Evolutionary conservation across 345 rosid species (phyloP).

Genomic region (Gossypium rotundifolium): DNA sequence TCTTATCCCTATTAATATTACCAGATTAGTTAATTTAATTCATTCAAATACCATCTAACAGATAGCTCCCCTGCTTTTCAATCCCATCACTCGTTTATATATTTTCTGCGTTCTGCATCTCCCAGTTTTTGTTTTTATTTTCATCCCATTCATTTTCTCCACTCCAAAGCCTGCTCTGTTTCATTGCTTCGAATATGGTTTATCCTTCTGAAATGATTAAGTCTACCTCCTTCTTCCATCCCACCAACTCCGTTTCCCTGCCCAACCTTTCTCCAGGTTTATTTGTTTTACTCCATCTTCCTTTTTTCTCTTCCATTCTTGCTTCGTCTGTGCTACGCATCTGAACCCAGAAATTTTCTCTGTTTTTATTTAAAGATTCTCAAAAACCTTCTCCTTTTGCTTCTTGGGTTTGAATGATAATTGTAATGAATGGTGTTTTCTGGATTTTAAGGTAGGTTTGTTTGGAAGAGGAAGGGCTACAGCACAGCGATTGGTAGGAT

Average conservation of each 20-base stretch:
- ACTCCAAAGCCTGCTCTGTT: background rate
- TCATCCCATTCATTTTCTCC: background rate
- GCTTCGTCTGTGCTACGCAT: background rate
- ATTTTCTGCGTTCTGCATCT: too few species aligned
- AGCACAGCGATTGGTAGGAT: conserved; percentile 37
- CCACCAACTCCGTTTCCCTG: conserved; percentile 42
- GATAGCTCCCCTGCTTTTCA: too few species aligned
- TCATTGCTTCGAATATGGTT: conserved; percentile 62
- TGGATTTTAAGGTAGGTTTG: conserved; percentile 42
- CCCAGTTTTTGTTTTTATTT: too few species aligned
- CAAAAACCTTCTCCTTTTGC: background rate
- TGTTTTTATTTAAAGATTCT: background rate
- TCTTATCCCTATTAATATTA: too few species aligned
- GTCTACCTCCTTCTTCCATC: conserved; percentile 56
- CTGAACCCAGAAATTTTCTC: background rate
- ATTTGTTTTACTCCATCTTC: background rate
- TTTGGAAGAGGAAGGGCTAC: conserved; percentile 48
- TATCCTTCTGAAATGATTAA: conserved; percentile 51
- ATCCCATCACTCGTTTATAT: too few species aligned
- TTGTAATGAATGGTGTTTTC: background rate
- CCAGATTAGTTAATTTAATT: too few species aligned
- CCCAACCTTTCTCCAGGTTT: conserved; percentile 55
- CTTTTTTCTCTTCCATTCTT: background rate
- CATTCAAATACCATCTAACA: too few species aligned
- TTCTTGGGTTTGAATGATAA: conserved; percentile 1